Base-by-base conservation (phyloP, 768 basidiomycete genomes). In the Tulasnella sp. region DNA sequence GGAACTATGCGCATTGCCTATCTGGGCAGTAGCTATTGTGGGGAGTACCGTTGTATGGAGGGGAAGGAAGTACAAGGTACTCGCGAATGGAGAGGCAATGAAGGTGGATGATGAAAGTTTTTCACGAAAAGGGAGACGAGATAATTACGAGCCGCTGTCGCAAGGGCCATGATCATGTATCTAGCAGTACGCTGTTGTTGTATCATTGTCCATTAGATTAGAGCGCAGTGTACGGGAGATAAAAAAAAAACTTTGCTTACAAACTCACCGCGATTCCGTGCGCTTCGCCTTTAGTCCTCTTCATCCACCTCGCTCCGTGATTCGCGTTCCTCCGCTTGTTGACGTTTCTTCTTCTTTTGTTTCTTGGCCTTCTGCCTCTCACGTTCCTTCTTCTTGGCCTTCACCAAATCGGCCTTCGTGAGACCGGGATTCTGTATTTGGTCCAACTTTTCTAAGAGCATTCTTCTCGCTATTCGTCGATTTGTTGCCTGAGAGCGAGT, bases 31-130 rank as follows among this genome's bases (percentile, higher is more conserved):
- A 81, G 97, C 94, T 8, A 90, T 99, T 58, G 86, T 92, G 75
- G 96, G 97, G 41, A 89, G 91, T 84, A 91, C 92, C 80, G 95
- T 99, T 44, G 88, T 89, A 0, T 99, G 98, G 98, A 89, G 98
- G 84, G 97, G 97, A 0, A 89, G 87, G 84, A 89, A 85, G 82
- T 99, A 98, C 86, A 88, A 89, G 82, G 90, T 98, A 72, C 85
- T 92, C 81, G 86, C 86, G 48, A 93, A 95, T 83, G 96, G 97
- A 72, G 92, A 93, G 85, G 92, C 77, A 6, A 40, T 40, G 41
- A 60, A 40, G 31, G 50, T 54, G 6, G 75, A 76, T 50, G 37
- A 42, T 20, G 74, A 44, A 42, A 42, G 37, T 75, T n/a, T n/a
- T 11, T 11, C 41, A 75, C 74, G 74, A 37, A 75, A 75, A 48